These are phyloP conservation scores for Lentinula novae-zelandiae DNA, from an alignment of 1,284 basidiomycete species.

Conservation along the genomic window DNA sequence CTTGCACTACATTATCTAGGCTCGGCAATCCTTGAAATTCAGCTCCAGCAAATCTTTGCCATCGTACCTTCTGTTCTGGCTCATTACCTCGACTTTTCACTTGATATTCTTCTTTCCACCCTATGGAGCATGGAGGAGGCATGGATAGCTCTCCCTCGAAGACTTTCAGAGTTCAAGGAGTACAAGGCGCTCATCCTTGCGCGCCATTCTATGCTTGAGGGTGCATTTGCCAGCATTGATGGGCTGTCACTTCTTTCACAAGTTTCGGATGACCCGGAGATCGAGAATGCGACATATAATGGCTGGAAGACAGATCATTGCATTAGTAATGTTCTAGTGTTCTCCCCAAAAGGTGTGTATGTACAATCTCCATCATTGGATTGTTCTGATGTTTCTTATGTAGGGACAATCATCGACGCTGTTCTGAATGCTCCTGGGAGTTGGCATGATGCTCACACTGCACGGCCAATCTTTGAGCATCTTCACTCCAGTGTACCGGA, in stretches of 20 bases:
- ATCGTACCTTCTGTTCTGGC: constrained; percentile 28
- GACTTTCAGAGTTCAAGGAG: constrained; percentile 25
- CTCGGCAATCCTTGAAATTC: constrained; percentile 35
- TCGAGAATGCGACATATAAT: constrained; percentile 12
- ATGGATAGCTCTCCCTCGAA: constrained; percentile 29
- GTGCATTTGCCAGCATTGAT: constrained; percentile 32
- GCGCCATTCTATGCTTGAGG: constrained; percentile 33
- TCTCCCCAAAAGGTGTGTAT: constrained; percentile 25
- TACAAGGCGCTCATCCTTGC: constrained; percentile 25
- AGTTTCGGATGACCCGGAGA: constrained; percentile 11
- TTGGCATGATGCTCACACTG: constrained; percentile 37
- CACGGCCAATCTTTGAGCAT: constrained; percentile 27
- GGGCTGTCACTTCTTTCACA: constrained; percentile 14
- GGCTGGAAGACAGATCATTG: constrained; percentile 8
- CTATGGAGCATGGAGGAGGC: constrained; percentile 31
- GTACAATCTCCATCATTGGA: background rate
- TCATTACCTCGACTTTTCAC: constrained; percentile 33
- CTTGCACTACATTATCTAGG: constrained; percentile 41
- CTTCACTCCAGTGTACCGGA: constrained; percentile 25
- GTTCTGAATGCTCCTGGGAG: constrained; percentile 35
- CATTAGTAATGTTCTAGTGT: constrained; percentile 19
- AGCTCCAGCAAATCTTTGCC: constrained; percentile 36
- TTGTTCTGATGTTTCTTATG: background rate
- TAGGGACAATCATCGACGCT: constrained; percentile 26
- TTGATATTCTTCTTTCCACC: constrained; percentile 18